Evolutionary conservation across 1,284 basidiomycete species (phyloP), one percentile per base, ranked within the genome.

Genomic region (Cryptococcus maquisensis): DNA sequence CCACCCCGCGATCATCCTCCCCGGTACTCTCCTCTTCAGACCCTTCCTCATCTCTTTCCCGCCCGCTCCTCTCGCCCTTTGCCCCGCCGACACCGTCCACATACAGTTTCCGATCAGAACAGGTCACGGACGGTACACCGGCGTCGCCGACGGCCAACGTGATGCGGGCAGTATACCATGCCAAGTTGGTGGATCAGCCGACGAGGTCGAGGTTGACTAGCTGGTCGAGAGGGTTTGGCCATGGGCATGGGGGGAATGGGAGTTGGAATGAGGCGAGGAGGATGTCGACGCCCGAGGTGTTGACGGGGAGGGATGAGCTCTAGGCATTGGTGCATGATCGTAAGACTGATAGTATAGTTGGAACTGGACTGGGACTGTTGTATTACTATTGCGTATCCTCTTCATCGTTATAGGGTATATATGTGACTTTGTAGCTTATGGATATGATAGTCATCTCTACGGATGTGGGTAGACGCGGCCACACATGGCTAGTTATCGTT

Each of bases 131-230:
- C 1, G 40, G 23, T 13, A 48, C 13, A 35, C 35, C 10, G 32
- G 38, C 44, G 15, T 20, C 42, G 16, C 63, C 67, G 5, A 57
- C 62, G 15, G 57, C 65, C 4, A 64, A 64, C 43, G 66, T 66
- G 12, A 66, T 68, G 56, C 41, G 66, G 21, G 64, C 65, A 41
- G 68, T 70, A 3, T 70, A 70, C 51, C 65, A 66, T 40, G 59
- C 63, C 26, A 65, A 64, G 46, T 49, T 68, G 12, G 51, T 64
- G 9, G 62, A 66, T 15, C 56, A 59, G 37, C 32, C 24, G 18
- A 21, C 50, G 10, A 47, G 40, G 12, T 47, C 49, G 9, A 49
- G 51, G 55, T 21, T 54, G 49, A 55, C 47, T 38, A 47, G 52
- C 44, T 54, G 47, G 49, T 59, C 51, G 1, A 54, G 52, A 49